Percentiles rank a stretch among this genome's conserved stretches.
These are phyloP conservation scores for Erigeron canadensis DNA, from an alignment of 129 eudicot genomes.

Conservation along the genomic window DNA sequence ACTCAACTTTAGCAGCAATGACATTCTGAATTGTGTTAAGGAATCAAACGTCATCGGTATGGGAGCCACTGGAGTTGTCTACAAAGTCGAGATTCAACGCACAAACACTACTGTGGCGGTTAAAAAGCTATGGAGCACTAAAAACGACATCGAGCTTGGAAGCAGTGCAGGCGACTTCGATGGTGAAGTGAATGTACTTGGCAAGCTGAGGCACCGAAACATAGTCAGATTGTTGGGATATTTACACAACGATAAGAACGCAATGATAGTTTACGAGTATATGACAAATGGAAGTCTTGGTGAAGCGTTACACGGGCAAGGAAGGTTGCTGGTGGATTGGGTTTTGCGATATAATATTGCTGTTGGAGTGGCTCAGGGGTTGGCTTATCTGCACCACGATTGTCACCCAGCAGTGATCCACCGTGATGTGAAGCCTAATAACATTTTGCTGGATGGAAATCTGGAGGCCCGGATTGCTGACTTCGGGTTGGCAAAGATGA, in stretches of 20 bases:
- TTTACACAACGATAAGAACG: slow-evolving; percentile 66
- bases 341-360: slow-evolving; percentile 82
- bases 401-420: slow-evolving; percentile 86
- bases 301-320: slow-evolving; percentile 75
- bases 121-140: slow-evolving; percentile 79
- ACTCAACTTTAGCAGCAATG: slow-evolving; percentile 64
- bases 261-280: slow-evolving; percentile 81
- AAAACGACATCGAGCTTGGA: slow-evolving; percentile 63
- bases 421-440: slow-evolving; percentile 82
- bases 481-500: slow-evolving; percentile 82
- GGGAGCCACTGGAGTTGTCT: slow-evolving; percentile 91
- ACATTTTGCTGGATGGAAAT: slow-evolving; percentile 71
- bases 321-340: slow-evolving; percentile 74
- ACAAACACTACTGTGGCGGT: slow-evolving; percentile 67
- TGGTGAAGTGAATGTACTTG: slow-evolving; percentile 75
- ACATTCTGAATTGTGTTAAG: slow-evolving; percentile 55
- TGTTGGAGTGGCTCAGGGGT: slow-evolving; percentile 89
- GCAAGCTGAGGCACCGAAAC: slow-evolving; percentile 80
- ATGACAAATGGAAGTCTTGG: slow-evolving; percentile 89
- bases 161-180: slow-evolving; percentile 55
- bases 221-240: slow-evolving; percentile 75
- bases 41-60: slow-evolving; percentile 79
- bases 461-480: slow-evolving; percentile 85
- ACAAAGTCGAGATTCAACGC: slow-evolving; percentile 75
- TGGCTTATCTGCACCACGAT: slow-evolving; percentile 87